phyloP scores from a whole-genome alignment of 805 yeast species.

The Saccharomycopsis lassenensis region DNA sequence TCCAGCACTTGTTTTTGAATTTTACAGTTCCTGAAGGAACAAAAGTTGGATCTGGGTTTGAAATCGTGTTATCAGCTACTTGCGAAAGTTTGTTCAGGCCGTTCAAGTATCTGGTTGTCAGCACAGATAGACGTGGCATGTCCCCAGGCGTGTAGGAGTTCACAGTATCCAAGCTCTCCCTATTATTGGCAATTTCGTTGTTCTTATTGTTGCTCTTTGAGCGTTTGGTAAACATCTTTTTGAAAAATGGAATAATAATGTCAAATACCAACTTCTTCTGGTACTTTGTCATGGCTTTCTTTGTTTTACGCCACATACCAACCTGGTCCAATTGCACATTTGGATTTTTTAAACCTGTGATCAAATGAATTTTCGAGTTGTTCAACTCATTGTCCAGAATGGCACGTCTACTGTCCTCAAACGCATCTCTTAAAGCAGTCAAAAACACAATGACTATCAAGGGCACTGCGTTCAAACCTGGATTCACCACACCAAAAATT shows the following conservation, averaged over 20 bases:
- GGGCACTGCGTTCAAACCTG: constrained; percentile 67
- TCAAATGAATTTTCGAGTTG: constrained; percentile 60
- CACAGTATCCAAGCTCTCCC: too few relatives aligned
- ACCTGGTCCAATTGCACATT: constrained; percentile 56
- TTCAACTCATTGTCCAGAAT: constrained; percentile 63
- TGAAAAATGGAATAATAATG: constrained; percentile 8
- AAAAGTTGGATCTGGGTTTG: constrained; percentile 23
- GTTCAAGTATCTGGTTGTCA: constrained; percentile 15
- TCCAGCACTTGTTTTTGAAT: constrained; percentile 51
- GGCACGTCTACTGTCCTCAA: constrained; percentile 73
- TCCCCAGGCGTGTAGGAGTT: too few relatives aligned
- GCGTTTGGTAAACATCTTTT: constrained; percentile 1
- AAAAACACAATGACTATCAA: constrained; percentile 64
- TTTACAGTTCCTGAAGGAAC: constrained; percentile 26
- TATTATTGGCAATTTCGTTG: too few relatives aligned
- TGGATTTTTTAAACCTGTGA: constrained; percentile 42
- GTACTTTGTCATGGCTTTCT: constrained; percentile 43
- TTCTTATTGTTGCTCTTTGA: neutral
- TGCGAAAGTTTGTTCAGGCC: constrained; percentile 15
- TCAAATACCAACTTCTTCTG: constrained; percentile 11
- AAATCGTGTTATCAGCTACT: constrained; percentile 24
- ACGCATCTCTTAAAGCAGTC: constrained; percentile 70
- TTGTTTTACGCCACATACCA: constrained; percentile 58
- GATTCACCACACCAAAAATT: constrained; percentile 74
- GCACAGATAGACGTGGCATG: constrained; percentile 17